These are phyloP conservation scores for Fusarium domesticum DNA, from an alignment of 2,329 filamentous ascomycete genomes.

Conservation along the genomic window DNA sequence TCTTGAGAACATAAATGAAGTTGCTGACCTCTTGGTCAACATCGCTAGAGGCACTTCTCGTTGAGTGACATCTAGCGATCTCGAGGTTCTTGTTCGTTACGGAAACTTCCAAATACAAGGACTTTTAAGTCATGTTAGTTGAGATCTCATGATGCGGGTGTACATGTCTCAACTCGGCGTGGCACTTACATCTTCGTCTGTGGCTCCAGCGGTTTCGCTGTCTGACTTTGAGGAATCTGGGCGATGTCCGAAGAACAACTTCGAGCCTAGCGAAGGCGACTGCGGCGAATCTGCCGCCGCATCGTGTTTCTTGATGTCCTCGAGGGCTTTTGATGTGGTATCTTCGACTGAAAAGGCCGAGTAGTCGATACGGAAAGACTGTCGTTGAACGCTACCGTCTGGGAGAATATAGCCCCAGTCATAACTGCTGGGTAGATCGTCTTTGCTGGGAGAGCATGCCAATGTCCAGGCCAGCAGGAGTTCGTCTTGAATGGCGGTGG, in stretches of 20 bases:
- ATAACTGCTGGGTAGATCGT: slow-evolving; percentile 3
- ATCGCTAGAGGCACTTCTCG: slow-evolving; percentile 5
- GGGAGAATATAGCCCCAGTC: slow-evolving; percentile 16
- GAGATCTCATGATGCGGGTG: background rate
- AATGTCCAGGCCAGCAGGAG: slow-evolving; percentile 13
- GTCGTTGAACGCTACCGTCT: slow-evolving; percentile 11
- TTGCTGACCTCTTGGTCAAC: slow-evolving; percentile 15
- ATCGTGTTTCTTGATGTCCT: slow-evolving; percentile 10
- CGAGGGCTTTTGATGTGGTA: slow-evolving; percentile 13
- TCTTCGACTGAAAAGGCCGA: slow-evolving; percentile 5
- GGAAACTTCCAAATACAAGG: slow-evolving; percentile 13
- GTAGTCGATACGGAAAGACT: slow-evolving; percentile 12
- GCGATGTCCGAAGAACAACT: slow-evolving; percentile 8
- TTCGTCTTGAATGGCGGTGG: slow-evolving; percentile 10
- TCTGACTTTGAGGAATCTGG: slow-evolving; percentile 3
- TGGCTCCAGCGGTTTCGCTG: background rate
- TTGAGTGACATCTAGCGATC: slow-evolving; percentile 8
- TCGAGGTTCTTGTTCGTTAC: slow-evolving; percentile 13
- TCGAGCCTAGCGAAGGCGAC: slow-evolving; percentile 7
- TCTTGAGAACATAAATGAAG: slow-evolving; percentile 15
- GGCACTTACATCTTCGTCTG: slow-evolving; percentile 11
- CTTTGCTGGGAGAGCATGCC: slow-evolving; percentile 6
- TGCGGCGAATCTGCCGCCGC: background rate
- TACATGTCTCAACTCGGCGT: background rate
- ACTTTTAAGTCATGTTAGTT: slow-evolving; percentile 6